phyloP scores from a whole-genome alignment of 2,329 filamentous ascomycete genomes.

The Parafenestella ontariensis region DNA sequence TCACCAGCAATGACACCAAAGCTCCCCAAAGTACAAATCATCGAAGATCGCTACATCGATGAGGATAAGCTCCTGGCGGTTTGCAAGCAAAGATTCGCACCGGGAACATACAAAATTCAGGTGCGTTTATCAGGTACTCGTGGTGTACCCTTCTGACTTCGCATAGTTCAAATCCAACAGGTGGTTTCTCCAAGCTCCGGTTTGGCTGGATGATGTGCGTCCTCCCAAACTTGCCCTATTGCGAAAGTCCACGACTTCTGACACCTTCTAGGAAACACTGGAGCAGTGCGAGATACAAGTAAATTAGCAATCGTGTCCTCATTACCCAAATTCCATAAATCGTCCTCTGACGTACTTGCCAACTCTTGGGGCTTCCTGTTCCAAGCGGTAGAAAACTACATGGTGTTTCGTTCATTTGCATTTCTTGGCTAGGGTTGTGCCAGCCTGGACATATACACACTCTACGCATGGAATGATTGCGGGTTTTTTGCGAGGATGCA shows the following conservation, averaged over 20 bases:
- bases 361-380: too few species aligned
- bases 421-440: too few species aligned
- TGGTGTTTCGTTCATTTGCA: too few species aligned
- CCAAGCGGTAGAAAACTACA: too few species aligned
- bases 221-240: neutral
- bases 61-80: constrained; percentile 20
- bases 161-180: constrained; percentile 8
- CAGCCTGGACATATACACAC: too few species aligned
- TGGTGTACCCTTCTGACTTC: neutral
- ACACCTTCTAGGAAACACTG: constrained; percentile 6
- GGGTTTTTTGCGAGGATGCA: too few species aligned
- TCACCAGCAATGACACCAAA: neutral
- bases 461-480: too few species aligned
- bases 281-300: constrained; percentile 11
- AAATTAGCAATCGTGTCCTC: neutral
- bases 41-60: constrained; percentile 28
- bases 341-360: too few species aligned
- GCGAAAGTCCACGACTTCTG: neutral
- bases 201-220: constrained; percentile 8
- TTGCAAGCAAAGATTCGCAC: constrained; percentile 16
- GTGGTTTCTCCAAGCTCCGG: constrained; percentile 15
- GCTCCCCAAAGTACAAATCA: constrained; percentile 15
- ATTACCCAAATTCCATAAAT: too few species aligned
- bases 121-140: neutral
- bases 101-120: constrained; percentile 13